Evolutionary conservation across 2,329 filamentous ascomycete species (phyloP), one percentile per base, ranked within the genome.

Genomic region (Fusarium tupiense): DNA sequence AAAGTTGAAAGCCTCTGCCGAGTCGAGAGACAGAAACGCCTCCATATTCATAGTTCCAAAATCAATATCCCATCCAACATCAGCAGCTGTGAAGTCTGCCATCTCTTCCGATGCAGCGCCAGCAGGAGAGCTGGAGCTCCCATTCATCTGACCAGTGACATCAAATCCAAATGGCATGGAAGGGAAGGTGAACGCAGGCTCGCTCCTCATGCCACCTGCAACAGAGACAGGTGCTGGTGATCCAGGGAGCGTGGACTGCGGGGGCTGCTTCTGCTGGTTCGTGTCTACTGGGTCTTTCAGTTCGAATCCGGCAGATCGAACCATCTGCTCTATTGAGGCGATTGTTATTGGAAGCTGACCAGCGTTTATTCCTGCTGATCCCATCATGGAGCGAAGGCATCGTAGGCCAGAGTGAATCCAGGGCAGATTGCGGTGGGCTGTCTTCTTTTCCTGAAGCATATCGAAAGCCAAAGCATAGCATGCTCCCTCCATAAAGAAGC

Each of bases 381-480:
- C 58, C 54, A 76, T 71, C 83, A 85, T 83, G 3, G 78, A 78
- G 6, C 81, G 80, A 40, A 85, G 74, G 22, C 76, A 81, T 60
- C 82, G 78, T 7, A 85, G 46, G 8, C 80, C 79, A 2, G 82
- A 81, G 58, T 84, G 82, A 14, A 85, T 82, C 83, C 83, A 86
- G 2, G 83, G 84, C 6, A 86, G 76, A 61, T 84, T 83, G 7
- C 78, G 77, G n/a, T 81, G 64, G 5, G 83, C 81, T 5, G 80
- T 76, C 52, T 78, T 76, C 26, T 81, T 78, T 19, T 83, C 82
- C 38, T 85, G 83, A 24, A 86, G 77, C 53, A 86, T 79, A 56
- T 86, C 84, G 52, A 85, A 85, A 14, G 84, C 82, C 7, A 86
- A 65, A 7, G 82, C 82, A 56, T 85, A 85, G 17, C 79, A 80